phyloP scores from a whole-genome alignment of 2,329 filamentous ascomycete genomes.

The Furcasterigmium sp. region DNA sequence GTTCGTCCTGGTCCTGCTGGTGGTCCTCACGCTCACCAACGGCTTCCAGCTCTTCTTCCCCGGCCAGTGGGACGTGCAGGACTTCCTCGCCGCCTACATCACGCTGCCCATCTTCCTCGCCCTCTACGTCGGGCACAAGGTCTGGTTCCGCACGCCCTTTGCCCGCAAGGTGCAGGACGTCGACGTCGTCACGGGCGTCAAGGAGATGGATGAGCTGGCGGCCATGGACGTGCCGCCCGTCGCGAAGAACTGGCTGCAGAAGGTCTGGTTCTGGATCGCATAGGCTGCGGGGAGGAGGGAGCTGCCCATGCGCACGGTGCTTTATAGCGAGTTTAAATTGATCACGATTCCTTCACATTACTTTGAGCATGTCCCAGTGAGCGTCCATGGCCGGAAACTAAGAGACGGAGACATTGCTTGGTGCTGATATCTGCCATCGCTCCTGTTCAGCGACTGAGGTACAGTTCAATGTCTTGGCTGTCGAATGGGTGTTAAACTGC shows the following conservation, averaged over 20 bases:
- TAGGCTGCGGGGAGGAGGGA: too few relatives aligned
- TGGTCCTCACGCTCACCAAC: constrained; percentile 64
- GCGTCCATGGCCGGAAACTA: too few relatives aligned
- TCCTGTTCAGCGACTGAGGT: too few relatives aligned
- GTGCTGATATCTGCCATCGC: too few relatives aligned
- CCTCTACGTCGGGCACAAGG: constrained; percentile 58
- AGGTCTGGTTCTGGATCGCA: constrained; percentile 52
- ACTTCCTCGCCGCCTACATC: constrained; percentile 63
- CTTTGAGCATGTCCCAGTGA: too few relatives aligned
- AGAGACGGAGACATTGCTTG: too few relatives aligned
- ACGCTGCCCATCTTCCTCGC: constrained; percentile 56
- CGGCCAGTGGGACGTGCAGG: constrained; percentile 53
- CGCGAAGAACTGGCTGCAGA: constrained; percentile 45
- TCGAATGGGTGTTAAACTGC: too few relatives aligned
- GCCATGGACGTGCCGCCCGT: constrained; percentile 40
- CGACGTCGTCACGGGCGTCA: constrained; percentile 53
- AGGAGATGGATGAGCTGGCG: constrained; percentile 56
- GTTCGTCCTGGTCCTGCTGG: constrained; percentile 50
- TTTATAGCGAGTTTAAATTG: too few relatives aligned
- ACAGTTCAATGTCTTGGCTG: too few relatives aligned
- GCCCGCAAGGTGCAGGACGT: constrained; percentile 40
- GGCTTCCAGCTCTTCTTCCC: constrained; percentile 73
- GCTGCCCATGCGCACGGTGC: too few relatives aligned
- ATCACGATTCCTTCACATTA: too few relatives aligned
- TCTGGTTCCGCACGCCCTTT: constrained; percentile 37